phyloP scores from a whole-genome alignment of 495 filamentous ascomycete genomes.

The Aspergillus panamensis region DNA sequence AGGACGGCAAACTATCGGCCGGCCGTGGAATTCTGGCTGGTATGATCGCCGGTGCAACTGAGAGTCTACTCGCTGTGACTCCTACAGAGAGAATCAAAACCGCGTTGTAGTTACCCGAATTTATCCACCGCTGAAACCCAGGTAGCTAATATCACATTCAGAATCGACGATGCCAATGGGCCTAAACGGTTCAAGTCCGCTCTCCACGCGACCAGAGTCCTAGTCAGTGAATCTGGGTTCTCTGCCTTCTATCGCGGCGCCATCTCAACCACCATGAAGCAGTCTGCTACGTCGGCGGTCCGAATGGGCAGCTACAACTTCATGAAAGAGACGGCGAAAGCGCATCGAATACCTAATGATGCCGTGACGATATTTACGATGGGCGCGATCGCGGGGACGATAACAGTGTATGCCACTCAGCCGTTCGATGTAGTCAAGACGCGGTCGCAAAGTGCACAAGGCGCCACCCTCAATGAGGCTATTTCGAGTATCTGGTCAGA shows the following conservation, averaged over 20 bases:
- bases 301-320: constrained; percentile 67
- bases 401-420: constrained; percentile 62
- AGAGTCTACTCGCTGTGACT: constrained; percentile 58
- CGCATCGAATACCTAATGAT: constrained; percentile 37
- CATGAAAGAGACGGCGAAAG: constrained; percentile 56
- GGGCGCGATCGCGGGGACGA: constrained; percentile 55
- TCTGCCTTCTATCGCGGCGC: constrained; percentile 58
- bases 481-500: constrained; percentile 48
- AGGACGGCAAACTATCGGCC: constrained; percentile 53
- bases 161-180: constrained; percentile 60
- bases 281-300: constrained; percentile 60
- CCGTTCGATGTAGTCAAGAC: constrained; percentile 70
- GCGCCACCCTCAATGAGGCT: constrained; percentile 51
- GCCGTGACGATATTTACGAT: constrained; percentile 56
- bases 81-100: constrained; percentile 68
- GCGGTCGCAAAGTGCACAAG: constrained; percentile 52
- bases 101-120: constrained; percentile 40
- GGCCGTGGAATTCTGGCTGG: constrained; percentile 56
- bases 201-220: constrained; percentile 46
- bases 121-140: neutral
- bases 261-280: constrained; percentile 62
- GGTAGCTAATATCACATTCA: neutral
- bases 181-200: constrained; percentile 48
- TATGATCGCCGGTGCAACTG: constrained; percentile 59
- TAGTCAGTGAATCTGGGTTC: constrained; percentile 49